Evolutionary conservation across 768 basidiomycete species (phyloP), one percentile per base, ranked within the genome.

Genomic region (Lactifluus pinguis): DNA sequence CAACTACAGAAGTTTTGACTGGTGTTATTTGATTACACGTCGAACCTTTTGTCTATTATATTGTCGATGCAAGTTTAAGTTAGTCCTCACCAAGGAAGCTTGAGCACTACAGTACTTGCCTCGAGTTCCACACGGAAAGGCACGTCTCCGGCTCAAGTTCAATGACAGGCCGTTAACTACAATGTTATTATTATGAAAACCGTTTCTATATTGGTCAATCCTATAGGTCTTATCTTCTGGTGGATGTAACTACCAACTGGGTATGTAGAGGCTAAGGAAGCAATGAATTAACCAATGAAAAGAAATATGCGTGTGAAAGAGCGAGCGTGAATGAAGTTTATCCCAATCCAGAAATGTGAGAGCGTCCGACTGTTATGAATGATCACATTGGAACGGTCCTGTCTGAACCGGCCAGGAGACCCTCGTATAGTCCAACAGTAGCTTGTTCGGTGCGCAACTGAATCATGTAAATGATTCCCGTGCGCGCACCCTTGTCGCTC

Each of bases 381-480:
- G 19, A 47, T 55, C 55, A 48, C 49, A 59, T 47, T 38, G 29
- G 41, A 19, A 30, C 60, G 11, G 83, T 75, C 62, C 94, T 79
- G 72, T 93, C 92, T 55, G 92, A 92, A 36, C 95, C 95, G 54
- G 83, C 86, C 45, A 99, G 76, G 66, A 99, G 79, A 70, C 84
- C 85, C 69, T 90, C 87, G 71, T 92, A 98, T 55, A 99, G 72
- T 19, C 87, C 89, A 38, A 81, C 81, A 17, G 97, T 93, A 13
- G 86, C 83, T 51, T 80, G 81, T 75, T 98, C 95, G 71, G 90
- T 95, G 66, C 92, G 85, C 49, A 95, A 74, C 74, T 98, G 95
- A 57, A 98, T 86, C 97, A 99, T 97, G 73, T 99, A 97, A 58
- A 98, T 77, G 69, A 98, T 84, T 29, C 95, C 97, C 14, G 95